Percentiles rank a stretch among this genome's conserved stretches.
Evolutionary conservation across 371 early-diverging fungal genomes (phyloP).

Genomic region (Actinomucor elegans): DNA sequence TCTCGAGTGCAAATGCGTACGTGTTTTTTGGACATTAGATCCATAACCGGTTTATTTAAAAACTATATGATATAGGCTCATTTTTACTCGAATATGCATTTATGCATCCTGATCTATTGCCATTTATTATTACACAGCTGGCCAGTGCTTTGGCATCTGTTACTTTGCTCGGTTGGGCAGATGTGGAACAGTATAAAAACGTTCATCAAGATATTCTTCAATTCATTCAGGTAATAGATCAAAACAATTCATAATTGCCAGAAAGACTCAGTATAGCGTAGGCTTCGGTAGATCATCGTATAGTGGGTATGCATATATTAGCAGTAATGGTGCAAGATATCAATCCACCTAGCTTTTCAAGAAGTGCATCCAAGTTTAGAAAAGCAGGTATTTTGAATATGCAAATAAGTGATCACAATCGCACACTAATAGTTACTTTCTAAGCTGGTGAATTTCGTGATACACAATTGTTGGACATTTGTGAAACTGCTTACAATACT

Average conservation of each 20-base stretch:
- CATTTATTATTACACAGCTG: conserved; percentile 68
- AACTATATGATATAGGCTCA: conserved; percentile 35
- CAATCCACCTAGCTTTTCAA: conserved; percentile 60
- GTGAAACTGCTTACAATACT: conserved; percentile 64
- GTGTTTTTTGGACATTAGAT: neutral
- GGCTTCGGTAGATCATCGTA: conserved; percentile 62
- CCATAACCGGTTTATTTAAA: neutral
- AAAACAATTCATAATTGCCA: no score
- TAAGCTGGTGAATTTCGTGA: conserved; percentile 82
- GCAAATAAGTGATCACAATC: neutral
- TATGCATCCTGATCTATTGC: conserved; percentile 63
- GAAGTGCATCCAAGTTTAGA: conserved; percentile 66
- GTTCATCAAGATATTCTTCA: conserved; percentile 64
- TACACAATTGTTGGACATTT: conserved; percentile 71
- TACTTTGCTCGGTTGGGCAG: conserved; percentile 84
- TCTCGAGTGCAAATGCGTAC: conserved; percentile 71
- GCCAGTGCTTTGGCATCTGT: conserved; percentile 74
- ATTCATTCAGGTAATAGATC: conserved; percentile 63
- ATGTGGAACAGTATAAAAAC: conserved; percentile 67
- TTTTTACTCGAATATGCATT: conserved; percentile 71
- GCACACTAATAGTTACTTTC: neutral
- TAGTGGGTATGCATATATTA: conserved; percentile 66
- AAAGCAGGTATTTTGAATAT: conserved; percentile 51
- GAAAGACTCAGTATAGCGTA: no score
- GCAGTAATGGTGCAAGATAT: conserved; percentile 62